These are phyloP conservation scores for Porphyra umbilicalis DNA, from an alignment of 31 red algal genomes.

Conservation along the genomic window DNA sequence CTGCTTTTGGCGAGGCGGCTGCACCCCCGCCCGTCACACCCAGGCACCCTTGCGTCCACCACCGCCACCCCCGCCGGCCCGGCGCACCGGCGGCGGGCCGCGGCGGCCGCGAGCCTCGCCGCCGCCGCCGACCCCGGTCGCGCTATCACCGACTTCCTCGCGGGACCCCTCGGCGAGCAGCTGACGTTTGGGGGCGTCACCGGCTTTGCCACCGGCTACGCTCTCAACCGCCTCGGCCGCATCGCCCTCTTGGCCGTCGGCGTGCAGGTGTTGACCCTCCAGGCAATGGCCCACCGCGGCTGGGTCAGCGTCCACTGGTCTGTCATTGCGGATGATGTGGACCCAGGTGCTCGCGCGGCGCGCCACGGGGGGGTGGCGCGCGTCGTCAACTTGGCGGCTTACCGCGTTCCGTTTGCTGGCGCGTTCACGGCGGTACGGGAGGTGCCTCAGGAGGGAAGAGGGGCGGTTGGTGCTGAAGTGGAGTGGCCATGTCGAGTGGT, in stretches of 20 bases:
- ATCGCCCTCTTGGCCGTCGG: conserved; percentile 44
- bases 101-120: no score
- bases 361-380: not conserved
- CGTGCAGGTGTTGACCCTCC: conserved; percentile 37
- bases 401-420: conserved; percentile 8
- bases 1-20: no score
- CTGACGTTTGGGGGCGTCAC: conserved; percentile 42
- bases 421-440: conserved; percentile 8
- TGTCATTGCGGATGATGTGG: conserved; percentile 32
- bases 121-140: not conserved
- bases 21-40: no score
- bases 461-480: no score
- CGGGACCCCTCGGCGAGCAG: conserved; percentile 24
- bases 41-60: not conserved
- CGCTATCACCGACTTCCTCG: not conserved
- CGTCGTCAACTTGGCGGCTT: not conserved
- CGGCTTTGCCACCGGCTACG: conserved; percentile 71
- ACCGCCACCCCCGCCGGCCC: not conserved
- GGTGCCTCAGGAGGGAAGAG: not conserved
- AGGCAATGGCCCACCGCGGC: conserved; percentile 58
- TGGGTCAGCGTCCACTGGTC: conserved; percentile 74
- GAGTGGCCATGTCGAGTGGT: no score
- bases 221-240: conserved; percentile 45
- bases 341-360: conserved; percentile 15
- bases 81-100: no score